Evolutionary conservation across 495 filamentous ascomycete genomes (phyloP).

Genomic region (Talaromyces ruber): DNA sequence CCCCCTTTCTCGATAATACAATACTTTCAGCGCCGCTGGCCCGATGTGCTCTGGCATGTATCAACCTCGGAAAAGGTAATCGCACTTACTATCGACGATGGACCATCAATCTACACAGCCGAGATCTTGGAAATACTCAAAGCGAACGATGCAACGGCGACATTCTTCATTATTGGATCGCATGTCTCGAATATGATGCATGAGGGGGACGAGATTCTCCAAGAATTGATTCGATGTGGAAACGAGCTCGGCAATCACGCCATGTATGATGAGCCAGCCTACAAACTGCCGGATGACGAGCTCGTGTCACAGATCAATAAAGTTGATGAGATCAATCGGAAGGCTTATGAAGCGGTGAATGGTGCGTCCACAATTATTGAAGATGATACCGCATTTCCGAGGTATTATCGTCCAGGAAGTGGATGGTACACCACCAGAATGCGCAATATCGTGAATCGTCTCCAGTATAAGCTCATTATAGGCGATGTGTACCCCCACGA

Average conservation of each 20-base stretch:
- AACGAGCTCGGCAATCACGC: slow-evolving; percentile 79
- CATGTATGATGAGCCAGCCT: slow-evolving; percentile 71
- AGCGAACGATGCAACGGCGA: slow-evolving; percentile 50
- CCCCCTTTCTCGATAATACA: slow-evolving; percentile 58
- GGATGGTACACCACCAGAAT: slow-evolving; percentile 69
- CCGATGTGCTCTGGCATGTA: slow-evolving; percentile 67
- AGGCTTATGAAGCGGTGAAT: slow-evolving; percentile 38
- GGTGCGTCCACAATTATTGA: neutral
- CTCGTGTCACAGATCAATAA: slow-evolving; percentile 29
- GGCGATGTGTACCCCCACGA: slow-evolving; percentile 85
- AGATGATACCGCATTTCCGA: slow-evolving; percentile 26
- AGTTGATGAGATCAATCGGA: slow-evolving; percentile 40
- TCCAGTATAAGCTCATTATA: slow-evolving; percentile 62
- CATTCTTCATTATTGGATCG: slow-evolving; percentile 72
- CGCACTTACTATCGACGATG: slow-evolving; percentile 80
- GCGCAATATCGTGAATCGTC: slow-evolving; percentile 38
- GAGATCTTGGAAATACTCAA: slow-evolving; percentile 59
- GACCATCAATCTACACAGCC: slow-evolving; percentile 62
- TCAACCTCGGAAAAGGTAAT: slow-evolving; percentile 49
- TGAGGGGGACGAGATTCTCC: slow-evolving; percentile 40
- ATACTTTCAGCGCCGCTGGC: slow-evolving; percentile 61
- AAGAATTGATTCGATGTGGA: slow-evolving; percentile 51
- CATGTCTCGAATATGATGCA: slow-evolving; percentile 49
- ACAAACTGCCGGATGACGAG: slow-evolving; percentile 26
- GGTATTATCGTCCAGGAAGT: slow-evolving; percentile 71